Conservation (phyloP, 345 rosid genomes). For the Isatis tinctoria region DNA sequence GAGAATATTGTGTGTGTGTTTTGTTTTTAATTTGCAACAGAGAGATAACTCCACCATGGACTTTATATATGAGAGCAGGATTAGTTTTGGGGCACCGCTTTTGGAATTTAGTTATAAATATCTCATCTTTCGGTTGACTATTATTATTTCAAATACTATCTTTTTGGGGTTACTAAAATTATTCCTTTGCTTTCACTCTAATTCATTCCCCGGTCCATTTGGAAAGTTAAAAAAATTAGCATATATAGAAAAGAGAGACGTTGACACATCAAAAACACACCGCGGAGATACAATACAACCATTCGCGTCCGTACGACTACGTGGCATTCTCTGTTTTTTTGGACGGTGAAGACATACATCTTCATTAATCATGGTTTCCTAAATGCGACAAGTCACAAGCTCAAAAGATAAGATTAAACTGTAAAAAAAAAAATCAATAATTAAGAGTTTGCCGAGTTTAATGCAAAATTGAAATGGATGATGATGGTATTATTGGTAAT, state of each 20-base stretch:
- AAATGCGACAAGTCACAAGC: conserved; percentile 10
- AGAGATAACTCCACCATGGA: background rate
- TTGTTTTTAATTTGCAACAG: background rate
- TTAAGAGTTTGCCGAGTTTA: background rate
- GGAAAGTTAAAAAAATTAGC: background rate
- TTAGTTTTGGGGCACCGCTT: background rate
- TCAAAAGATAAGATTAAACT: background rate
- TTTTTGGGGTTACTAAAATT: conserved; percentile 22
- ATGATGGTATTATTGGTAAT: background rate
- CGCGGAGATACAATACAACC: conserved; percentile 17
- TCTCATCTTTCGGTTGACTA: conserved; percentile 10
- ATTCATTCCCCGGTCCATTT: conserved; percentile 1
- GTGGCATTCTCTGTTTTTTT: conserved; percentile 29
- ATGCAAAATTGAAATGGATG: conserved; percentile 2
- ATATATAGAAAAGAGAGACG: background rate
- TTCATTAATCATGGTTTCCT: conserved; percentile 1
- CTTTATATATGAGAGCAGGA: conserved; percentile 19
- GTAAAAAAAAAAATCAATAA: background rate
- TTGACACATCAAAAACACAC: conserved; percentile 14
- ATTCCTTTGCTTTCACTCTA: conserved; percentile 28
- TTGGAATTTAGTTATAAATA: background rate
- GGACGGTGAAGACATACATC: conserved; percentile 29
- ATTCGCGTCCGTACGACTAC: conserved; percentile 28
- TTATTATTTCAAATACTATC: background rate
- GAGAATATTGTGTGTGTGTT: background rate